These are phyloP conservation scores for Metarhizium robertsii DNA, from an alignment of 2,329 filamentous ascomycete species.

Conservation along the genomic window DNA sequence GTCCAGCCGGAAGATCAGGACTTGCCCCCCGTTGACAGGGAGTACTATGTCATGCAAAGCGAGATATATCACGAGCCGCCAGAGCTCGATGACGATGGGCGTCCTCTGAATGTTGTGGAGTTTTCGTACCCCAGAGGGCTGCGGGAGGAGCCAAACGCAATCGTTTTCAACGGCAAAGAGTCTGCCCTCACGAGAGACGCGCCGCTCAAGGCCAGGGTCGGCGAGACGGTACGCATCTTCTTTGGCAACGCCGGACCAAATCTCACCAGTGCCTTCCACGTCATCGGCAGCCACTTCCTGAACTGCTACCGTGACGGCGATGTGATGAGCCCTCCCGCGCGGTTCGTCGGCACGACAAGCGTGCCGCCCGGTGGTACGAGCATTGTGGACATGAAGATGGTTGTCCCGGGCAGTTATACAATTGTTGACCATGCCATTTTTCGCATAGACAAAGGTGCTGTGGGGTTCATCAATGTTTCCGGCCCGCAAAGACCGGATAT, in stretches of 20 bases:
- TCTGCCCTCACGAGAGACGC: conserved; percentile 19
- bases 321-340: conserved; percentile 19
- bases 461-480: conserved; percentile 24
- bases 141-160: conserved; percentile 20
- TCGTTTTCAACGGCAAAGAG: conserved; percentile 24
- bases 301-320: conserved; percentile 21
- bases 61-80: conserved; percentile 27
- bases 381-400: conserved; percentile 22
- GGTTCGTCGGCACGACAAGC: conserved; percentile 15
- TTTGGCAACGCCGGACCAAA: conserved; percentile 26
- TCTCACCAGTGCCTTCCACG: conserved; percentile 24
- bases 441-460: conserved; percentile 22
- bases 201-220: conserved; percentile 19
- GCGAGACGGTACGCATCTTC: conserved; percentile 23
- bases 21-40: conserved; percentile 20
- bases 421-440: conserved; percentile 25
- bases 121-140: conserved; percentile 24
- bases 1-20: conserved; percentile 20
- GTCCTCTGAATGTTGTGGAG: conserved; percentile 18
- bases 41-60: conserved; percentile 28
- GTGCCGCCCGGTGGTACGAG: conserved; percentile 19
- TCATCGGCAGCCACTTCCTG: conserved; percentile 22
- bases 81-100: conserved; percentile 20
- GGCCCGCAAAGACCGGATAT: conserved; percentile 18
- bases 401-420: conserved; percentile 23